phyloP scores from a whole-genome alignment of 495 filamentous ascomycete species.

The Podospora comata region DNA sequence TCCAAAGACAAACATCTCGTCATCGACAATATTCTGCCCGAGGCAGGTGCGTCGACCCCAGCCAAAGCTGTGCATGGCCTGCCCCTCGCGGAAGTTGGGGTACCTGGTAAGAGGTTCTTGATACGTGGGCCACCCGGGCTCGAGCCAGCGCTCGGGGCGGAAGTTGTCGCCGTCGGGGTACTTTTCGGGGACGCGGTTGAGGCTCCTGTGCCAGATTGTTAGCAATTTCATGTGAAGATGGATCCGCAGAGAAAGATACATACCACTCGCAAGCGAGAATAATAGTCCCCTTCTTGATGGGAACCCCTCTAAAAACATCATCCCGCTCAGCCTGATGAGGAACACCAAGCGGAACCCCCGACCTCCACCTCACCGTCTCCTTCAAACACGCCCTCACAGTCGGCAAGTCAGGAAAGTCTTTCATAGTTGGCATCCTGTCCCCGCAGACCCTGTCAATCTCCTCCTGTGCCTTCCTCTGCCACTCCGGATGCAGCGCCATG shows the following conservation, averaged over 20 bases:
- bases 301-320: constrained; percentile 49
- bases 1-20: constrained; percentile 51
- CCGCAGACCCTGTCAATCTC: constrained; percentile 60
- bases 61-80: constrained; percentile 55
- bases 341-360: constrained; percentile 49
- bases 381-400: constrained; percentile 56
- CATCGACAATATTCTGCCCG: constrained; percentile 61
- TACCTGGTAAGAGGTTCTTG: constrained; percentile 50
- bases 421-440: constrained; percentile 47
- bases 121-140: constrained; percentile 53
- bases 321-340: constrained; percentile 52
- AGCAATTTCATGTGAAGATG: constrained; percentile 2
- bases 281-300: constrained; percentile 50
- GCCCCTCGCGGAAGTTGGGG: constrained; percentile 51
- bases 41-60: constrained; percentile 63
- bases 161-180: constrained; percentile 55
- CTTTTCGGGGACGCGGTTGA: constrained; percentile 47
- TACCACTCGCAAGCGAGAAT: constrained; percentile 57
- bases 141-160: constrained; percentile 53
- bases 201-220: constrained; percentile 35
- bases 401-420: constrained; percentile 46
- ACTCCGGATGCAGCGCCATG: constrained; percentile 46
- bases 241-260: constrained; percentile 10
- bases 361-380: constrained; percentile 61
- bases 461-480: constrained; percentile 50